These are phyloP conservation scores for Trichoderma guizhouense DNA, from an alignment of 2,329 filamentous ascomycete species.

Conservation along the genomic window DNA sequence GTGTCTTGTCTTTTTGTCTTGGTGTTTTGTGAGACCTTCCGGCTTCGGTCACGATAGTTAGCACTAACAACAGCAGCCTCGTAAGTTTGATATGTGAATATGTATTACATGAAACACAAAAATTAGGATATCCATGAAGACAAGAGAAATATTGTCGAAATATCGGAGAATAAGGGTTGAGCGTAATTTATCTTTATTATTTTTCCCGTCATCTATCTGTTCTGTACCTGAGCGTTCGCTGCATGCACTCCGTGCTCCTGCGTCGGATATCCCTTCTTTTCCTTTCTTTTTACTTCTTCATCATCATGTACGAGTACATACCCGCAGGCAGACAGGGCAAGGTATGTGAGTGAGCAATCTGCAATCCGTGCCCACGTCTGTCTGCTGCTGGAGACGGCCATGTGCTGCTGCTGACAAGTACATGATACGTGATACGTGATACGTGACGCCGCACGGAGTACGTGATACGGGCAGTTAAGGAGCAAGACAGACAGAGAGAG, in stretches of 20 bases:
- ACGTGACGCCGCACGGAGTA: not conserved
- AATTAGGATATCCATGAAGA: not conserved
- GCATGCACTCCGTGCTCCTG: slow-evolving; percentile 1
- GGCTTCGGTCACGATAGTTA: not conserved
- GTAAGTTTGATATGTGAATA: not conserved
- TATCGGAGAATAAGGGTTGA: not conserved
- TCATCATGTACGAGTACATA: not conserved
- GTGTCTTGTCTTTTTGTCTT: not conserved
- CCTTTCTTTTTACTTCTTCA: not conserved
- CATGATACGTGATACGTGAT: not conserved
- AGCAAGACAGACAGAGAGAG: not conserved
- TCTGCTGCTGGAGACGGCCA: not conserved
- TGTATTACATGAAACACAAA: not conserved
- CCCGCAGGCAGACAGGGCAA: not conserved
- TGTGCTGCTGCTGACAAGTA: not conserved
- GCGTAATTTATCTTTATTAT: not conserved
- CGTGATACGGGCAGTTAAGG: not conserved
- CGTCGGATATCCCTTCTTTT: not conserved
- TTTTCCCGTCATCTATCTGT: not conserved
- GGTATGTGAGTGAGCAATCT: not conserved
- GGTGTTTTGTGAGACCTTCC: not conserved
- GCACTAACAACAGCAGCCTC: not conserved
- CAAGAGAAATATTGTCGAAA: not conserved
- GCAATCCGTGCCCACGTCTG: not conserved
- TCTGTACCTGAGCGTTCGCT: not conserved